Conservation (phyloP, 2,329 filamentous ascomycete species). For the Diaporthe sp. region DNA sequence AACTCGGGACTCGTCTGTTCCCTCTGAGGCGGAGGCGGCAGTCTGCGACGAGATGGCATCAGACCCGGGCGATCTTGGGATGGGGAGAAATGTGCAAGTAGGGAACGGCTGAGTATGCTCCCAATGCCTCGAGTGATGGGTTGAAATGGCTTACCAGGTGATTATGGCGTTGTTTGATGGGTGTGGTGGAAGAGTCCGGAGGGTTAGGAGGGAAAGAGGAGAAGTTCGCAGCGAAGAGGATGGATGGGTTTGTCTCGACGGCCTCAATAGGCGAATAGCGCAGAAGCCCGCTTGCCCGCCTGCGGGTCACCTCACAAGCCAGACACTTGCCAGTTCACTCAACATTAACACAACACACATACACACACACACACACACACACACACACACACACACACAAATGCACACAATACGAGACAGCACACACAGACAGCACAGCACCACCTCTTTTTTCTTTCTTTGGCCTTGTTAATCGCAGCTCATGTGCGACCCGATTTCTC, state of each 20-base stretch:
- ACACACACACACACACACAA: slow-evolving; percentile 12
- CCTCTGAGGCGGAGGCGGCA: slow-evolving; percentile 37
- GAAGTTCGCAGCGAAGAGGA: slow-evolving; percentile 44
- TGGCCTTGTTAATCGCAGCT: background rate
- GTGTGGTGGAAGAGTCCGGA: slow-evolving; percentile 42
- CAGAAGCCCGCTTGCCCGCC: slow-evolving; percentile 37
- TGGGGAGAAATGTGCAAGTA: slow-evolving; percentile 21
- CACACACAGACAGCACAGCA: slow-evolving; percentile 3
- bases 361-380: background rate
- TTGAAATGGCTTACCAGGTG: slow-evolving; percentile 41
- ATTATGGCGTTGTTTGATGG: slow-evolving; percentile 42
- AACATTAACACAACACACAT: slow-evolving; percentile 22
- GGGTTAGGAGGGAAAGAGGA: slow-evolving; percentile 44
- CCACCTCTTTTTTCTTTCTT: background rate
- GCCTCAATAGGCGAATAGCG: slow-evolving; percentile 37
- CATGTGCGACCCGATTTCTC: background rate
- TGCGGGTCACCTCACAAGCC: slow-evolving; percentile 34
- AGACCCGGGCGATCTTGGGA: slow-evolving; percentile 27
- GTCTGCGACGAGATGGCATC: slow-evolving; percentile 39
- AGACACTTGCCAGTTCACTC: slow-evolving; percentile 32
- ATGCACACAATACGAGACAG: background rate
- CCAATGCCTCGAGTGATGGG: slow-evolving; percentile 29
- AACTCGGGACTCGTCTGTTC: slow-evolving; percentile 39
- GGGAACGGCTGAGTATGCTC: slow-evolving; percentile 20
- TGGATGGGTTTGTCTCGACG: slow-evolving; percentile 40